A percentile compares a stretch with the other conserved stretches of the same genome.
These are phyloP conservation scores for Puccinia polysora DNA, from an alignment of 1,284 basidiomycete species.

Conservation along the genomic window DNA sequence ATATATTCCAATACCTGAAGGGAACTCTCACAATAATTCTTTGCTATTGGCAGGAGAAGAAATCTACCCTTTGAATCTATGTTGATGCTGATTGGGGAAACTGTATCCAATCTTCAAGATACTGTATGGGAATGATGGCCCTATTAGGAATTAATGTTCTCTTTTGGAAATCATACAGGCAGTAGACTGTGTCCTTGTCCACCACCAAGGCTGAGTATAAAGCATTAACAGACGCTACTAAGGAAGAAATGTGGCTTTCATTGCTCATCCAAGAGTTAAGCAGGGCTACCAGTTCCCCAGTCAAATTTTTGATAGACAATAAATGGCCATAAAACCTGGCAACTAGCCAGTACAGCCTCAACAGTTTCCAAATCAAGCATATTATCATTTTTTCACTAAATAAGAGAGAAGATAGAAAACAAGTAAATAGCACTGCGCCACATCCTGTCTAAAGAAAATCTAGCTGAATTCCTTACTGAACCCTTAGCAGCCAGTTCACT, in stretches of 20 bases:
- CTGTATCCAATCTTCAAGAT: too few relatives aligned
- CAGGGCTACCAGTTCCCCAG: neutral
- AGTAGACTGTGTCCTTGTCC: too few relatives aligned
- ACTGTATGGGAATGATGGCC: too few relatives aligned
- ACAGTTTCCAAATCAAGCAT: neutral
- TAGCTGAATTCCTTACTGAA: too few relatives aligned
- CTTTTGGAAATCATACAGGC: too few relatives aligned
- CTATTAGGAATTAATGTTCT: too few relatives aligned
- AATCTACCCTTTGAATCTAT: neutral
- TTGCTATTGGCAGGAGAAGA: neutral
- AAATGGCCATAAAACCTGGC: neutral
- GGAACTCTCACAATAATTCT: neutral
- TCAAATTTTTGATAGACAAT: neutral
- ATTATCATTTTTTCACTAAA: neutral
- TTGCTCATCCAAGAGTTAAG: neutral
- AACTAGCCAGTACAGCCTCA: neutral
- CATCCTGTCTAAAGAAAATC: too few relatives aligned
- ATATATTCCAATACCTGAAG: neutral
- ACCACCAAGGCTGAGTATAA: too few relatives aligned
- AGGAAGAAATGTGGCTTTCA: neutral
- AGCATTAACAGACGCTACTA: neutral
- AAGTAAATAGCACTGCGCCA: too few relatives aligned
- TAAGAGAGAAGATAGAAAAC: neutral
- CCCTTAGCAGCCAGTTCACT: too few relatives aligned
- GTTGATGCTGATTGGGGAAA: neutral